Conservation (phyloP, 1,284 basidiomycete species). For the Sporisorium scitamineum region DNA sequence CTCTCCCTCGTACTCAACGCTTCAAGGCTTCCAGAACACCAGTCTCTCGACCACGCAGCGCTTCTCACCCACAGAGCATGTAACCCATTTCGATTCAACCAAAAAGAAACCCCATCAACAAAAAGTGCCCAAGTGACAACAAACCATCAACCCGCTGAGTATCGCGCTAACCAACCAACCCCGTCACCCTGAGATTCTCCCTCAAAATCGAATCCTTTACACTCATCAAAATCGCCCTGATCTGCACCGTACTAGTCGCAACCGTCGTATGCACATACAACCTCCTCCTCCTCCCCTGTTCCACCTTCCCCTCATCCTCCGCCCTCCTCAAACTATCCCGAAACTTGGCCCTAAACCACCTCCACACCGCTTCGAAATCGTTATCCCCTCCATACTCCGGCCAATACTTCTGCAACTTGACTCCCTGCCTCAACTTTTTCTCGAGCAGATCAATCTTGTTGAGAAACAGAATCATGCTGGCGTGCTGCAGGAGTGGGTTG, state of each 20-base stretch:
- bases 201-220: slow-evolving; percentile 53
- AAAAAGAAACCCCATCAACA: too few species aligned
- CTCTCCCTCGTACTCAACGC: too few species aligned
- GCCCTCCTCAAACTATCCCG: slow-evolving; percentile 22
- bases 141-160: too few species aligned
- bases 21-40: too few species aligned
- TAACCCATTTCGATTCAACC: too few species aligned
- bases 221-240: slow-evolving; percentile 52
- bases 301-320: slow-evolving; percentile 7
- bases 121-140: too few species aligned
- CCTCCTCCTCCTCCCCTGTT: slow-evolving; percentile 19
- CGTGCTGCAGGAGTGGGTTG: slow-evolving; percentile 33
- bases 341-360: slow-evolving; percentile 49
- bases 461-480: slow-evolving; percentile 54
- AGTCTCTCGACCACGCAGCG: too few species aligned
- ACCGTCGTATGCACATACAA: slow-evolving; percentile 59
- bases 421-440: slow-evolving; percentile 32
- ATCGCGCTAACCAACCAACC: slow-evolving; percentile 32
- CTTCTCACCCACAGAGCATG: too few species aligned
- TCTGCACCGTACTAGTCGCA: slow-evolving; percentile 55
- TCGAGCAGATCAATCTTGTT: slow-evolving; percentile 61
- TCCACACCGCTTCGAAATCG: slow-evolving; percentile 54
- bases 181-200: slow-evolving; percentile 41
- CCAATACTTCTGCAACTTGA: slow-evolving; percentile 27
- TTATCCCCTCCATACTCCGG: slow-evolving; percentile 46